phyloP scores from a whole-genome alignment of 2,329 filamentous ascomycete species.

The Purpureocillium takamizusanense region DNA sequence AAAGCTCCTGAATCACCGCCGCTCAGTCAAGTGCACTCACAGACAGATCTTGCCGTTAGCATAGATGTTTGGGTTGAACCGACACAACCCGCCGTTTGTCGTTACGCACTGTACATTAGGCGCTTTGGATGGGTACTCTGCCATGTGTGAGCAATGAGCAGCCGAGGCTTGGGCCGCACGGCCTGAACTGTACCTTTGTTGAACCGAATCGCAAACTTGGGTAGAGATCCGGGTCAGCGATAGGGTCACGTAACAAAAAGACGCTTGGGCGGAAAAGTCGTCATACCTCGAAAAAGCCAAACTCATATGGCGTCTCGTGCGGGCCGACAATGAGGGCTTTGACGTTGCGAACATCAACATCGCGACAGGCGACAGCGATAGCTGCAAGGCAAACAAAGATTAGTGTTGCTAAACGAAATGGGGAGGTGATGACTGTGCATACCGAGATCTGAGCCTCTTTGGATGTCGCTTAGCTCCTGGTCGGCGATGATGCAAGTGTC shows the following conservation, averaged over 20 bases:
- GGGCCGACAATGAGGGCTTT: conserved; percentile 85
- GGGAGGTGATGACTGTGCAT: conserved; percentile 22
- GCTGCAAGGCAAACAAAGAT: conserved; percentile 36
- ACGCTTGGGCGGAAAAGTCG: background rate
- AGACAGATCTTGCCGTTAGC: conserved; percentile 84
- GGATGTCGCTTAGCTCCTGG: conserved; percentile 78
- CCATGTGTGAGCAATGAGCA: conserved; percentile 4
- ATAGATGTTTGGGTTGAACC: conserved; percentile 98
- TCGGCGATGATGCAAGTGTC: conserved; percentile 1
- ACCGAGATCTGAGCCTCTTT: conserved; percentile 79
- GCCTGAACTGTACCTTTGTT: conserved; percentile 47
- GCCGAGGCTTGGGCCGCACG: background rate
- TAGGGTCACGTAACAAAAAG: background rate
- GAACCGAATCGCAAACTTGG: conserved; percentile 75
- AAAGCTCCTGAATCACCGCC: background rate
- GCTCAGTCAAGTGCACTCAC: conserved; percentile 38
- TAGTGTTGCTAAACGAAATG: conserved; percentile 2
- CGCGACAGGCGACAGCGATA: conserved; percentile 77
- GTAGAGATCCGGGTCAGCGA: background rate
- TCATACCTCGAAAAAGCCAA: conserved; percentile 87
- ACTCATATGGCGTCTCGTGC: conserved; percentile 91
- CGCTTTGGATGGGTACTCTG: conserved; percentile 73
- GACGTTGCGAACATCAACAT: conserved; percentile 81
- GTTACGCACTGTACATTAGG: conserved; percentile 60
- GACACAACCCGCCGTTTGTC: conserved; percentile 78